Conservation (phyloP, 225 moss, liverwort and hornwort genomes). For the Pleurozium schreberi region DNA sequence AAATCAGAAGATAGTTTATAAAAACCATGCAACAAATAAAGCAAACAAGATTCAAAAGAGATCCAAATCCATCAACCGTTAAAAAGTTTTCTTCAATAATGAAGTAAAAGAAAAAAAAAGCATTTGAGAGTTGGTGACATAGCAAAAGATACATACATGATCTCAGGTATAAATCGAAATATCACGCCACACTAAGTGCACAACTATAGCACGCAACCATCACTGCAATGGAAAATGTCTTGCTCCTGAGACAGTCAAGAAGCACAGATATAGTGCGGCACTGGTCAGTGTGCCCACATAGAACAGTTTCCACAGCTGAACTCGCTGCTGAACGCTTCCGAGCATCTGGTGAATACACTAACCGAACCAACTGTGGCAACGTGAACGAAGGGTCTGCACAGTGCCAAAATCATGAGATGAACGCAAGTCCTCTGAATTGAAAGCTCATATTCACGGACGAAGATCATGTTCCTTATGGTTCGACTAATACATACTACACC, state of each 20-base stretch:
- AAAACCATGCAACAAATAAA: not conserved
- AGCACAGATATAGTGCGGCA: conserved; percentile 51
- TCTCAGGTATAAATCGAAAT: not conserved
- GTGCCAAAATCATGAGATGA: not conserved
- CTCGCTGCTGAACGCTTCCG: conserved; percentile 83
- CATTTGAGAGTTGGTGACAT: not conserved
- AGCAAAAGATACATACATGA: not conserved
- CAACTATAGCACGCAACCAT: not conserved
- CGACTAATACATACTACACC: not conserved
- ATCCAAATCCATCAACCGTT: not conserved
- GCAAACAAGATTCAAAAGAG: not conserved
- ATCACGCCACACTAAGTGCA: not conserved
- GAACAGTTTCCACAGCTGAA: conserved; percentile 60
- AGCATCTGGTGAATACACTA: conserved; percentile 70
- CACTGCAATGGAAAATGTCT: not conserved
- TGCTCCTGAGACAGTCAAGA: conserved; percentile 71
- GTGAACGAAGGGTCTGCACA: conserved; percentile 76
- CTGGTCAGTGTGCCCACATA: conserved; percentile 54
- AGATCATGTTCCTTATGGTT: not conserved
- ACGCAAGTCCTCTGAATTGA: not conserved
- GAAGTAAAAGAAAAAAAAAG: not conserved
- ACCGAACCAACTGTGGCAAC: conserved; percentile 52
- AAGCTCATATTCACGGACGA: not conserved
- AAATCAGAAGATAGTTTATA: not conserved
- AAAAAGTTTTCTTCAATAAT: not conserved